Conservation (phyloP, 2,329 filamentous ascomycete genomes). For the Ophiosphaerella narmari region DNA sequence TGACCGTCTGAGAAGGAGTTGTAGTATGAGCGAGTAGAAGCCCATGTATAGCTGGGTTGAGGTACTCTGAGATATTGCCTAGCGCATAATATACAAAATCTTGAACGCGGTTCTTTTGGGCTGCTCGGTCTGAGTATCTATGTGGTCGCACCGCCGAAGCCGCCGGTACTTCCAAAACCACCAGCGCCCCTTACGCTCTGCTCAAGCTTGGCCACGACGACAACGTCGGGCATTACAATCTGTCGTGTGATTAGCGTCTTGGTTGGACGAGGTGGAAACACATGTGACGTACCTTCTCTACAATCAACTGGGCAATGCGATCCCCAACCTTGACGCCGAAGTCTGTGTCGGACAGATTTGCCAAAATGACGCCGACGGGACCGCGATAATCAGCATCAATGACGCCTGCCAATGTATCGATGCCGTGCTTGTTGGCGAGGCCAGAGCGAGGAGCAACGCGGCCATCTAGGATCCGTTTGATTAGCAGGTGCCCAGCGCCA, state of each 20-base stretch:
- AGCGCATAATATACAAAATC: neutral
- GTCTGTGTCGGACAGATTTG: conserved; percentile 85
- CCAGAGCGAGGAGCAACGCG: conserved; percentile 90
- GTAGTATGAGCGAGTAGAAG: conserved; percentile 8
- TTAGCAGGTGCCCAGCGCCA: neutral
- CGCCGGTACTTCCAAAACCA: conserved; percentile 53
- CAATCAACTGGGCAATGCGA: conserved; percentile 87
- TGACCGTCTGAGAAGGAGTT: conserved; percentile 24
- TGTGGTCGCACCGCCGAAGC: conserved; percentile 30
- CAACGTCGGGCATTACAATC: conserved; percentile 90
- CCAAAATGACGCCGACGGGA: conserved; percentile 90
- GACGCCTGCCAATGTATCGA: conserved; percentile 93
- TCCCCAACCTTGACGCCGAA: conserved; percentile 85
- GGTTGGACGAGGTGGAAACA: too few relatives aligned
- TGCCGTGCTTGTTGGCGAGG: conserved; percentile 90
- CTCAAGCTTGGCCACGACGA: conserved; percentile 86
- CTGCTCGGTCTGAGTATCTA: neutral
- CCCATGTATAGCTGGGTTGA: conserved; percentile 2
- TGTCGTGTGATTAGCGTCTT: conserved; percentile 27
- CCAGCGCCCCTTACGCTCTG: conserved; percentile 89
- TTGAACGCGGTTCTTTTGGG: neutral
- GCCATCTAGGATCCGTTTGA: conserved; percentile 64
- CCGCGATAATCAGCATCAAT: conserved; percentile 98
- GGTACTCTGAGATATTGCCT: neutral
- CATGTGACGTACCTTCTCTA: conserved; percentile 68